Evolutionary conservation across 179 eudicot genomes (phyloP).

Genomic region (Beta corolliflora): DNA sequence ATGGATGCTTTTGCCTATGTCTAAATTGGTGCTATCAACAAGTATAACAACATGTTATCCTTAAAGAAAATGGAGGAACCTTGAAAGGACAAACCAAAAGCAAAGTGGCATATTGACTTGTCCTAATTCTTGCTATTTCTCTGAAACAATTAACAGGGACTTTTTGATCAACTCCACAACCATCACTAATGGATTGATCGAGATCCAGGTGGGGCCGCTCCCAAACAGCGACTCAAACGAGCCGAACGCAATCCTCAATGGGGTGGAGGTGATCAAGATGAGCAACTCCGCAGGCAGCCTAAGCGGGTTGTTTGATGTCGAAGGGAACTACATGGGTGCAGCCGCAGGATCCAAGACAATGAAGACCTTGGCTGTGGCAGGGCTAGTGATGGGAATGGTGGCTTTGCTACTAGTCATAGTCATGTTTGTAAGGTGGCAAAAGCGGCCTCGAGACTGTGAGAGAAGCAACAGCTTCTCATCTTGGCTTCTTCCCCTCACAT

Average conservation of each 20-base stretch:
- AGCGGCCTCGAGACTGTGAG: slow-evolving; percentile 62
- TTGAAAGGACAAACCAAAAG: too few relatives aligned
- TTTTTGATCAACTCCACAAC: slow-evolving; percentile 66
- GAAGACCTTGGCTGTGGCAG: slow-evolving; percentile 43
- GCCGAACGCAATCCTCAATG: slow-evolving; percentile 85
- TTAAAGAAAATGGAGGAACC: too few relatives aligned
- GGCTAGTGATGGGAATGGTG: slow-evolving; percentile 51
- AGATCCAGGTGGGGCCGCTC: slow-evolving; percentile 75
- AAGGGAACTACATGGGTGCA: slow-evolving; percentile 37
- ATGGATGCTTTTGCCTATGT: too few relatives aligned
- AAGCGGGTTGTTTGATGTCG: slow-evolving; percentile 70
- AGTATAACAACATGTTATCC: too few relatives aligned
- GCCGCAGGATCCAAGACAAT: slow-evolving; percentile 28
- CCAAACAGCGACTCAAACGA: slow-evolving; percentile 28
- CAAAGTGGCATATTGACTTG: too few relatives aligned
- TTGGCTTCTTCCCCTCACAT: slow-evolving; percentile 75
- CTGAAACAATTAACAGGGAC: slow-evolving; percentile 36
- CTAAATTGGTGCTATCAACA: too few relatives aligned
- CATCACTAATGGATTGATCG: slow-evolving; percentile 48
- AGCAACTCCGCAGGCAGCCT: slow-evolving; percentile 78
- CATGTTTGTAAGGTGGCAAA: slow-evolving; percentile 47
- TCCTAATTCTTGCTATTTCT: background rate
- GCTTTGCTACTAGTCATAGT: slow-evolving; percentile 45
- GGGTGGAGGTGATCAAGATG: slow-evolving; percentile 86
- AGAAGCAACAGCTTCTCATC: slow-evolving; percentile 69